phyloP scores from a whole-genome alignment of 2,329 filamentous ascomycete genomes.

The Sporothrix mexicana region DNA sequence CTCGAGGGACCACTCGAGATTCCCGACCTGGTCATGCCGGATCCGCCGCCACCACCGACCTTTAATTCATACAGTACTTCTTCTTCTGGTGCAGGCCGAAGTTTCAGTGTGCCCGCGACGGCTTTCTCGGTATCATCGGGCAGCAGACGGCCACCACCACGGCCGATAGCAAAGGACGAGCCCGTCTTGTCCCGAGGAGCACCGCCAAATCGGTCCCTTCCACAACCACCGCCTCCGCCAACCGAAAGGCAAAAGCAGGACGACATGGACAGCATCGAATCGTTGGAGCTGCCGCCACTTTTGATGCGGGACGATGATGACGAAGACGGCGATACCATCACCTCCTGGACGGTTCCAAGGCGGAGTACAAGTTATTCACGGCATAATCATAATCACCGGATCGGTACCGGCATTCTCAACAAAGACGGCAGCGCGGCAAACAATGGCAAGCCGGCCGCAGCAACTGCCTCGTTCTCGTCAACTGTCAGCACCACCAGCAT shows the following conservation, averaged over 20 bases:
- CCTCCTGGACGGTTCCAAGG: not conserved
- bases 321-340: not conserved
- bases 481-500: conserved; percentile 28
- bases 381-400: not conserved
- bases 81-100: not conserved
- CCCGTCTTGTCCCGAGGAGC: conserved; percentile 46
- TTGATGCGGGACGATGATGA: conserved; percentile 19
- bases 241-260: conserved; percentile 2
- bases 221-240: conserved; percentile 43
- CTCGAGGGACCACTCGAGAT: conserved; percentile 48
- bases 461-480: conserved; percentile 26
- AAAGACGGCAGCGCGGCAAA: too few relatives aligned
- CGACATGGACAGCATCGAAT: conserved; percentile 12
- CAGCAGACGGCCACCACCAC: not conserved
- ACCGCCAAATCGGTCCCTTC: conserved; percentile 54
- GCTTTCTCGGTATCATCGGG: not conserved
- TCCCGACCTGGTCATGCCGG: conserved; percentile 45
- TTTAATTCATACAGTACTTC: not conserved
- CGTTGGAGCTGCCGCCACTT: conserved; percentile 25
- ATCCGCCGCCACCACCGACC: conserved; percentile 32
- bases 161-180: not conserved
- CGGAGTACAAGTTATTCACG: not conserved
- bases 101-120: conserved; percentile 31
- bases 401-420: too few relatives aligned
- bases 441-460: not conserved